phyloP scores from a whole-genome alignment of 441 rosid genomes.

The Omphalea diandra region DNA sequence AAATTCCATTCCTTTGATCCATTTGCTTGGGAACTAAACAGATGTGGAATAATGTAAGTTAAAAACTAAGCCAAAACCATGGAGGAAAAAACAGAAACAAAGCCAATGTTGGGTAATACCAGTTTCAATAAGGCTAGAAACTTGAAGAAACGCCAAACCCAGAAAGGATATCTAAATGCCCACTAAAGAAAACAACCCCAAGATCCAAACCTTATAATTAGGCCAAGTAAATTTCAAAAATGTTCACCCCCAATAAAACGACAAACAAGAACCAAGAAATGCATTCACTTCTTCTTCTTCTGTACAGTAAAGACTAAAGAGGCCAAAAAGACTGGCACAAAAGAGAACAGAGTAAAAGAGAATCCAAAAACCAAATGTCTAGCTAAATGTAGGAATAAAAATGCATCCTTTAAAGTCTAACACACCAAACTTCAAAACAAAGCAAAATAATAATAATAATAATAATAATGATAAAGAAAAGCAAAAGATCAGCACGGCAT shows the following conservation, averaged over 20 bases:
- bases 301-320: constrained; percentile 32
- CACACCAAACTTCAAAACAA: constrained; percentile 2
- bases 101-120: constrained; percentile 30
- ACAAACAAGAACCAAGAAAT: constrained; percentile 29
- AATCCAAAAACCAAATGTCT: constrained; percentile 33
- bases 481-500: constrained; percentile 1
- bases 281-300: constrained; percentile 22
- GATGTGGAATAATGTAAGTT: constrained; percentile 13
- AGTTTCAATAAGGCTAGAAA: constrained; percentile 27
- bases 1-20: constrained; percentile 3
- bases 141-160: constrained; percentile 28
- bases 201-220: constrained; percentile 49
- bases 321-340: constrained; percentile 31
- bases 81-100: constrained; percentile 13
- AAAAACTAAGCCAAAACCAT: constrained; percentile 8
- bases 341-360: constrained; percentile 23
- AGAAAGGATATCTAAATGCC: constrained; percentile 31
- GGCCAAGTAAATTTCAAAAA: constrained; percentile 25
- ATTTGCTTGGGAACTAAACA: constrained; percentile 19
- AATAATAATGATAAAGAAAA: neutral
- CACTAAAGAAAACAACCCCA: constrained; percentile 23
- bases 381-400: constrained; percentile 36
- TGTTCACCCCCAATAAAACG: constrained; percentile 27
- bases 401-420: constrained; percentile 19
- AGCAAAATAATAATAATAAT: too few relatives aligned